Evolutionary conservation across 164 flowering plant species (phyloP), one percentile per base, ranked within the genome.

Genomic region (Kalanchoe fedtschenkoi): DNA sequence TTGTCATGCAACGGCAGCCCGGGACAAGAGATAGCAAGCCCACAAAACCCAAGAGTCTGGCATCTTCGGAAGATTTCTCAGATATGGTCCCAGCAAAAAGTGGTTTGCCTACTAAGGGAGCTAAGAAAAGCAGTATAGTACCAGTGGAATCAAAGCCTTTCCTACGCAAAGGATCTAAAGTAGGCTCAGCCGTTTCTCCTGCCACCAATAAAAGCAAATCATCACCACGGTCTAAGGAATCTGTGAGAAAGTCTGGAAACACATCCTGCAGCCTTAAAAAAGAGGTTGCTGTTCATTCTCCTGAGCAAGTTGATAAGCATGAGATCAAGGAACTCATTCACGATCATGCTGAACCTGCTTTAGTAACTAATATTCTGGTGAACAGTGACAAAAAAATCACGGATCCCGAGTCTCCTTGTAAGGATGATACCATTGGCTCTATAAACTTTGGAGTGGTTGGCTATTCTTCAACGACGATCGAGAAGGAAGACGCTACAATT

Each of bases 81-180:
- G 46, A 65, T 28, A 29, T 57, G 10, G 74, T 65, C 69, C 79
- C 79, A 15, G 71, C 74, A 24, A 88, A 82, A 68, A 81, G 79
- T 44, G 78, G 79, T 63, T 76, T 83, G 42, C 73, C 74, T 64
- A 77, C 65, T 74, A 91, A 81, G 78, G 84, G 76, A 29, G 77
- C 88, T 17, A 91, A 77, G 75, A 91, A 85, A 68, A 78, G 90
- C 72, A 85, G 85, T 74, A 87, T 91, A 63, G 95, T 89, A 44
- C 96, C 97, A 1, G 61, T 88, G 71, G 96, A 88, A 70, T 66
- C 95, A 44, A 91, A 85, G 71, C 82, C 87, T 16, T 80, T 75
- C 69, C 73, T 74, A 19, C 83, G 85, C 34, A 89, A 83, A 71
- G 79, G 83, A 28, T 72, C 88, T 41, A 74, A 81, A 67, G 70